Evolutionary conservation across 1,284 basidiomycete species (phyloP), one percentile per base, ranked within the genome.

Genomic region (Cutaneotrichosporon sp.): DNA sequence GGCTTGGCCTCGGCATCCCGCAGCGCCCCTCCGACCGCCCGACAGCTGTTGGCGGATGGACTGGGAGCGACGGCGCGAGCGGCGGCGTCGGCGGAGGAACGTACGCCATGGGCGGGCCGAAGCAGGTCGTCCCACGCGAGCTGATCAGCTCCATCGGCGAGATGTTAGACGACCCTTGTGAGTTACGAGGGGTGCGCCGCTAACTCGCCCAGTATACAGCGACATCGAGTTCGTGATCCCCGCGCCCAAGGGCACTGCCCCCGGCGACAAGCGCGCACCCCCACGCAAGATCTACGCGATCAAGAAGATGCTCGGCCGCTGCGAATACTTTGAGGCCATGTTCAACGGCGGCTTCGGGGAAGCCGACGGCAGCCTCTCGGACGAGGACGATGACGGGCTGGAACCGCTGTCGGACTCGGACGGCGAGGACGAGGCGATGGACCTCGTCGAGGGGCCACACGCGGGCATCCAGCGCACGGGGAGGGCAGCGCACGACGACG

Each of bases 181-280:
- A 64, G 78, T 70, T 33, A 3, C 3, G 6, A 11, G 20, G 33
- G 6, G 42, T 11, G 45, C 54, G 56, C 47, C 22, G 27, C 42
- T 65, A 27, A 59, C 36, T 5, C 22, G 16, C 18, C 8, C 87
- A 46, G 77, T 86, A 14, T 92, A 92, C 71, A 91, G 89, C 5
- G 90, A 92, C 71, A 84, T 92, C 31, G 87, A 89, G 74, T 92
- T 92, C 67, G 79, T 91, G 24, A 78, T 92, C 22, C 87, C 88
- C 0, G 43, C 62, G 7, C 61, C 64, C 6, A 63, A 47, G 18
- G 34, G 20, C 2, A 22, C 46, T 14, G 20, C 29, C 25, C 36
- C 25, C 18, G 33, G 46, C 14, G n/a, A 33, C 11, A 29, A 42
- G 46, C 60, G 54, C 2, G 54, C 33, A 9, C 51, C 59, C 22